Evolutionary conservation across 2,329 filamentous ascomycete genomes (phyloP).

Genomic region (Bertia moriformis): DNA sequence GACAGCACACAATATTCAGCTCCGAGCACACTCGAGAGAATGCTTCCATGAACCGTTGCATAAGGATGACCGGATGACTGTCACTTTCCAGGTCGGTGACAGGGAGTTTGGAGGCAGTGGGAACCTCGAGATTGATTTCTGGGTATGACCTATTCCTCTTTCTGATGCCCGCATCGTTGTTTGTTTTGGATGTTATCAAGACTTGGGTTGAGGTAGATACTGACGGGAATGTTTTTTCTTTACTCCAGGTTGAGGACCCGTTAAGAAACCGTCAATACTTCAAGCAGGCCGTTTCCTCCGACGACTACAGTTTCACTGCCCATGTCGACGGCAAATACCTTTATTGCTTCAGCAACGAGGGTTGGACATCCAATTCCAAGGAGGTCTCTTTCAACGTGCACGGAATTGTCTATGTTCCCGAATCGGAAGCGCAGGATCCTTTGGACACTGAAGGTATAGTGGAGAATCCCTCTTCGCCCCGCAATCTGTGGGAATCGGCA

Average conservation of each 20-base stretch:
- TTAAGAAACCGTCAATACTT: slow-evolving; percentile 61
- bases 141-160: too few relatives aligned
- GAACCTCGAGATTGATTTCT: slow-evolving; percentile 94
- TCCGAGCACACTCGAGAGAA: slow-evolving; percentile 83
- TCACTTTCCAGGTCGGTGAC: slow-evolving; percentile 96
- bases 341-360: slow-evolving; percentile 99
- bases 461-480: too few relatives aligned
- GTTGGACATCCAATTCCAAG: slow-evolving; percentile 91
- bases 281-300: slow-evolving; percentile 69
- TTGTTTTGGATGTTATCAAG: neutral
- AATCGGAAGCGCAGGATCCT: slow-evolving; percentile 74
- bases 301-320: slow-evolving; percentile 85
- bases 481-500: too few relatives aligned
- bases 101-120: slow-evolving; percentile 87
- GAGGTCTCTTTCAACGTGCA: slow-evolving; percentile 99
- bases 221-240: too few relatives aligned
- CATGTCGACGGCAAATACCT: slow-evolving; percentile 72
- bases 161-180: too few relatives aligned
- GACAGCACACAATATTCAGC: slow-evolving; percentile 85
- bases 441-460: slow-evolving; percentile 75
- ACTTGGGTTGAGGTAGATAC: too few relatives aligned
- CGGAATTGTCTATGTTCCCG: slow-evolving; percentile 91
- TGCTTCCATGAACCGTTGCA: slow-evolving; percentile 94
- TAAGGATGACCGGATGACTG: slow-evolving; percentile 92
- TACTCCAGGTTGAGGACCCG: slow-evolving; percentile 61